Conservation (phyloP, 208 protist genomes). For the Wallacemonas sp. region DNA sequence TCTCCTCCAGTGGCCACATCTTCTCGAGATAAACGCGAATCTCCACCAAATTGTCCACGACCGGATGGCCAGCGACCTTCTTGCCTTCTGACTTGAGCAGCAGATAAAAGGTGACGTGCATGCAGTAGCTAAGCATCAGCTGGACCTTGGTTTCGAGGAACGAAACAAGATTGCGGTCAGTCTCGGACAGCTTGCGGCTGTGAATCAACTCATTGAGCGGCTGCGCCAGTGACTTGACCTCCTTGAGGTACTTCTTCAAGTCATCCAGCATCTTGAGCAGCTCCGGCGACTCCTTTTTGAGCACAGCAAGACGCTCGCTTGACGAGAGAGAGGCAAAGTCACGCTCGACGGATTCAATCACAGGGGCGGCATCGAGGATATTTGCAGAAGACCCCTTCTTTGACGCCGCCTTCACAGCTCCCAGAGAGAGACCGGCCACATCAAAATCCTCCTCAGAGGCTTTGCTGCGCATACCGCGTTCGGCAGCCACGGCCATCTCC, state of each 20-base stretch:
- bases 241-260: constrained; percentile 77
- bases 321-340: constrained; percentile 86
- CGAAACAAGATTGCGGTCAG: constrained; percentile 78
- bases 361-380: constrained; percentile 47
- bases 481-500: constrained; percentile 62
- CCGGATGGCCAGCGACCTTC: constrained; percentile 91
- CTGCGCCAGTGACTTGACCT: constrained; percentile 85
- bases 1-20: constrained; percentile 94
- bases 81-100: constrained; percentile 91
- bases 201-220: constrained; percentile 85
- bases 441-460: constrained; percentile 81
- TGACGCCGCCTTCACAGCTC: constrained; percentile 16
- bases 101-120: constrained; percentile 94
- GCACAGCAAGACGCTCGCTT: constrained; percentile 80
- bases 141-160: constrained; percentile 93
- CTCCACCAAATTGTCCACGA: constrained; percentile 93
- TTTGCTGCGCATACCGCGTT: constrained; percentile 51
- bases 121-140: constrained; percentile 96
- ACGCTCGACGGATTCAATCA: constrained; percentile 89
- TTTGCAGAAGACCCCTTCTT: constrained; percentile 21
- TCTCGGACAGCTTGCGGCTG: constrained; percentile 64
- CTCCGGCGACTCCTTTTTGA: constrained; percentile 91
- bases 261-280: constrained; percentile 90
- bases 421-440: constrained; percentile 59
- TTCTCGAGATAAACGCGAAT: constrained; percentile 94